Percentiles rank a stretch among this genome's conserved stretches.
These are phyloP conservation scores for Penicillium roqueforti DNA, from an alignment of 495 filamentous ascomycete species.

Conservation along the genomic window DNA sequence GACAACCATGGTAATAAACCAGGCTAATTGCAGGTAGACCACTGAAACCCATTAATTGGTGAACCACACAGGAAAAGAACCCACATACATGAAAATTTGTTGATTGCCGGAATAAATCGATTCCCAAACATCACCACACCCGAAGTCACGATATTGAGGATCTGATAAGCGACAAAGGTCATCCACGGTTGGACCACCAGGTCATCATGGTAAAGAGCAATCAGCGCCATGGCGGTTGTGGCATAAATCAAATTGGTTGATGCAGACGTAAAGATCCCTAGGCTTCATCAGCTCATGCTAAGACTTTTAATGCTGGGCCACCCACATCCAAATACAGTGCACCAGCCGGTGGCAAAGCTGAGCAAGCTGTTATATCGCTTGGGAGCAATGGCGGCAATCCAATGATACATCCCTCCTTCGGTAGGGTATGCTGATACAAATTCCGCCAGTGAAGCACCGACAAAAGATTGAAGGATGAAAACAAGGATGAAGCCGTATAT, in stretches of 20 bases:
- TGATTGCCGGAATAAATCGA: conserved; percentile 32
- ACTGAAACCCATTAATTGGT: conserved; percentile 19
- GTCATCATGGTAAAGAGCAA: conserved; percentile 34
- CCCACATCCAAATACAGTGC: conserved; percentile 40
- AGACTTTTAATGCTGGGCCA: too few species aligned
- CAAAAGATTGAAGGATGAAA: conserved; percentile 46
- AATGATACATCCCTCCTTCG: conserved; percentile 52
- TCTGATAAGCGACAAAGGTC: conserved; percentile 36
- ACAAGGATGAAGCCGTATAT: conserved; percentile 45
- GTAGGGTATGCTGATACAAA: conserved; percentile 51
- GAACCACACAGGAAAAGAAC: not conserved
- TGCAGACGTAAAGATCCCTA: conserved; percentile 41
- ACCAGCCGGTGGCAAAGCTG: conserved; percentile 40
- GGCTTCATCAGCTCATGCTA: not conserved
- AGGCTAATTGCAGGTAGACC: conserved; percentile 60
- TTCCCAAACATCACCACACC: conserved; percentile 37
- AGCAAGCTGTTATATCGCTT: conserved; percentile 33
- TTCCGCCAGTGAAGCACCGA: conserved; percentile 51
- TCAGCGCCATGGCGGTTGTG: conserved; percentile 32
- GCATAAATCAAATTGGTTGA: conserved; percentile 42
- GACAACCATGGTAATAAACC: conserved; percentile 64
- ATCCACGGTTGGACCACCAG: conserved; percentile 37
- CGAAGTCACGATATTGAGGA: conserved; percentile 29
- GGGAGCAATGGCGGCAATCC: conserved; percentile 52
- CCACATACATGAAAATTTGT: conserved; percentile 34